Percentiles rank a stretch among this genome's conserved stretches.
These are phyloP conservation scores for Kondoa subrosea DNA, from an alignment of 768 basidiomycete species.

Conservation along the genomic window DNA sequence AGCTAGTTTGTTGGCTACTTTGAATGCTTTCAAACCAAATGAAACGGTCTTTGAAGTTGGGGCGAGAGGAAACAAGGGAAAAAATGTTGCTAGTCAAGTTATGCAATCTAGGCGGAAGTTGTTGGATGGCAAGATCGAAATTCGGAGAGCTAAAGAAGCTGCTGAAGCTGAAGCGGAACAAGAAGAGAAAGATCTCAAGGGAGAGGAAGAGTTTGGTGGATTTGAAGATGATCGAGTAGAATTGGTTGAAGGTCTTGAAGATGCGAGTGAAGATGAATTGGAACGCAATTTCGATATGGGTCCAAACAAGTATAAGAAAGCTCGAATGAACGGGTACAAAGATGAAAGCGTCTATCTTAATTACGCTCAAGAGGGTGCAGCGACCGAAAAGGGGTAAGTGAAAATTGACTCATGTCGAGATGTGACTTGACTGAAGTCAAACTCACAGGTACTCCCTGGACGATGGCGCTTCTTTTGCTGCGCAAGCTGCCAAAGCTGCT, in stretches of 20 bases:
- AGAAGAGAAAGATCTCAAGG: conserved; percentile 28
- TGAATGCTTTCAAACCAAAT: conserved; percentile 62
- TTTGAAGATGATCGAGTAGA: conserved; percentile 33
- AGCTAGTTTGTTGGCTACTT: conserved; percentile 50
- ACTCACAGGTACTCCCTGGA: conserved; percentile 77
- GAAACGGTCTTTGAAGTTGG: conserved; percentile 89
- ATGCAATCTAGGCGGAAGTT: conserved; percentile 81
- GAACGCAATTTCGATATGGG: conserved; percentile 21
- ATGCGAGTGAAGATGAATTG: conserved; percentile 41
- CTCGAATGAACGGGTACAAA: conserved; percentile 41
- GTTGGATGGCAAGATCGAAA: conserved; percentile 36
- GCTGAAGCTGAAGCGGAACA: conserved; percentile 17
- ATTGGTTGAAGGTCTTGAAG: conserved; percentile 38
- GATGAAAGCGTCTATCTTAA: conserved; percentile 85
- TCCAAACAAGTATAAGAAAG: conserved; percentile 3
- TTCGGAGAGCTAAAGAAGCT: conserved; percentile 36
- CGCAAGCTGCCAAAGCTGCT: conserved; percentile 59
- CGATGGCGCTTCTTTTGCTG: conserved; percentile 69
- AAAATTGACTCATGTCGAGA: background rate
- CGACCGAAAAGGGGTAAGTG: conserved; percentile 72
- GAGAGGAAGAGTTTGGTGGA: conserved; percentile 19
- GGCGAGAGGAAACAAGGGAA: conserved; percentile 54
- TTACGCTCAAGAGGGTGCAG: conserved; percentile 70
- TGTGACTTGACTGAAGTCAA: background rate
- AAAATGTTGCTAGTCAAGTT: conserved; percentile 44